phyloP scores from a whole-genome alignment of 805 yeast species.

The Diddensiella santjacobensis region DNA sequence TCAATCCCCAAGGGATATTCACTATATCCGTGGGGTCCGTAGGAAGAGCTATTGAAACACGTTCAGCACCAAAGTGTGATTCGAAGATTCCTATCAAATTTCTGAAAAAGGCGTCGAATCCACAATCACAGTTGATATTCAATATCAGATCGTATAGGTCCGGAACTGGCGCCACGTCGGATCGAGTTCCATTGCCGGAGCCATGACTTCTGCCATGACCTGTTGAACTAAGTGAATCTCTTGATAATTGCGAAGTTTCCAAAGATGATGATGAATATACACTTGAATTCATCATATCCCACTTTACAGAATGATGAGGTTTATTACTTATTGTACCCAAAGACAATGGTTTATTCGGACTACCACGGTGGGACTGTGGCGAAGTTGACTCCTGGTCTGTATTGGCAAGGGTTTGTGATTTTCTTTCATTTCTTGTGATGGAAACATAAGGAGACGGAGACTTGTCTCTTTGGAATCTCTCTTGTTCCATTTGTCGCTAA shows the following conservation, averaged over 20 bases:
- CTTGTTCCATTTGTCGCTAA: too few species aligned
- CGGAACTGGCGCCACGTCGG: conserved; percentile 5
- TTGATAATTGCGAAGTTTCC: neutral
- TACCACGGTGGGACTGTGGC: neutral
- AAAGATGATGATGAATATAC: conserved; percentile 4
- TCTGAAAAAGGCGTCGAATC: conserved; percentile 28
- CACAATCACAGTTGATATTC: conserved; percentile 21
- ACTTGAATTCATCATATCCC: conserved; percentile 7
- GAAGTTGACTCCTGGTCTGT: neutral
- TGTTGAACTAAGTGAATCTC: neutral
- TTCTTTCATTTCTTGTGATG: neutral
- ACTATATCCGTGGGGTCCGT: conserved; percentile 31
- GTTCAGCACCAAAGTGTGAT: conserved; percentile 27
- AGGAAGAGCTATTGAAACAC: conserved; percentile 29
- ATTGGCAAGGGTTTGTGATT: neutral
- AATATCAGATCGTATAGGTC: conserved; percentile 19
- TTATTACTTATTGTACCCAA: neutral
- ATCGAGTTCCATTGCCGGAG: neutral
- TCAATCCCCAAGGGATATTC: conserved; percentile 34
- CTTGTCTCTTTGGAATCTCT: neutral
- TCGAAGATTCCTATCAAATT: conserved; percentile 26
- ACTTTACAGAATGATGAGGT: conserved; percentile 2
- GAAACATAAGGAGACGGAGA: neutral
- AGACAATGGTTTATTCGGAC: neutral
- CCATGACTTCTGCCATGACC: neutral